Percentiles rank a stretch among this genome's conserved stretches.
These are phyloP conservation scores for Ceratocystis smalleyi DNA, from an alignment of 2,329 filamentous ascomycete genomes.

Conservation along the genomic window DNA sequence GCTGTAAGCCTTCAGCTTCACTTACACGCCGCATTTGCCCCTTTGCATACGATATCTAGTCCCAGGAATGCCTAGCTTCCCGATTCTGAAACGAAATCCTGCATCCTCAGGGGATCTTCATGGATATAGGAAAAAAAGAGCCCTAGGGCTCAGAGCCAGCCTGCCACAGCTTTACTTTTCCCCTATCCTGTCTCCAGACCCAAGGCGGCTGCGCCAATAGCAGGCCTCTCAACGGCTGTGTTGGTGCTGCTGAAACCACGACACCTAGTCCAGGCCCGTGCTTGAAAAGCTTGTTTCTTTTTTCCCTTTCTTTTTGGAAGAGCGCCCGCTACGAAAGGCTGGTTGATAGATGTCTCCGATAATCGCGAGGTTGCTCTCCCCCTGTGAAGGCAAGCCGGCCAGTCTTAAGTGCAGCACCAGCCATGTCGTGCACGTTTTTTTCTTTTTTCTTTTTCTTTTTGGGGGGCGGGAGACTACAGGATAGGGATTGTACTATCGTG, in stretches of 20 bases:
- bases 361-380: background rate
- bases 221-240: constrained; percentile 1
- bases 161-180: background rate
- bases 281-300: background rate
- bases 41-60: background rate
- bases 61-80: background rate
- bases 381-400: background rate
- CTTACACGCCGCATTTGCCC: background rate
- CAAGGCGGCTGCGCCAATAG: background rate
- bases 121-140: background rate
- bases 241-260: background rate
- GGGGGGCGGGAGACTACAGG: background rate
- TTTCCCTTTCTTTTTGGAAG: background rate
- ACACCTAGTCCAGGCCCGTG: background rate
- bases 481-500: background rate
- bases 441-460: too few relatives aligned
- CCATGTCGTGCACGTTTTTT: background rate
- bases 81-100: background rate
- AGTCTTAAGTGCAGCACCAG: background rate
- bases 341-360: background rate
- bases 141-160: background rate
- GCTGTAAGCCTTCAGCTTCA: background rate
- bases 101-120: background rate
- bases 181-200: background rate
- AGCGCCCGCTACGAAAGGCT: background rate